A percentile compares a stretch with the other conserved stretches of the same genome.
Evolutionary conservation across 2,329 filamentous ascomycete genomes (phyloP).

Genomic region (Escovopsis sp.): DNA sequence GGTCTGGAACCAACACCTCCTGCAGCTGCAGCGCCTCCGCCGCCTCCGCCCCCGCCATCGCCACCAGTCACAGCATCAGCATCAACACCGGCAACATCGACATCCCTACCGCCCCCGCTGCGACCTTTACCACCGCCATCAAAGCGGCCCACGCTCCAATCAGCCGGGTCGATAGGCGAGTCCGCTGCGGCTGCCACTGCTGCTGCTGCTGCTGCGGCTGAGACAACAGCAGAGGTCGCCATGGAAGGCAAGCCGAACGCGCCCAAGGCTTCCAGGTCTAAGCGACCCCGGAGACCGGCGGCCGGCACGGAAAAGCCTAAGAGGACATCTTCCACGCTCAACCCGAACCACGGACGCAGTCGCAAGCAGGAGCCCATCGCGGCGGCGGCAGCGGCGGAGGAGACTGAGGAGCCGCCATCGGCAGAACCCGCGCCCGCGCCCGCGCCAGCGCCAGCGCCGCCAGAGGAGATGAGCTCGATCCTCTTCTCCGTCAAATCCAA

Average conservation of each 20-base stretch:
- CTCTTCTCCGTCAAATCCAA: constrained; percentile 35
- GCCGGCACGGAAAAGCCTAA: constrained; percentile 19
- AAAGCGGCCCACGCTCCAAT: neutral
- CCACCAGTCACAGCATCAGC: neutral
- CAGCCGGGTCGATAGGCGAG: no score
- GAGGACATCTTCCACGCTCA: constrained; percentile 19
- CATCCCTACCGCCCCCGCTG: neutral
- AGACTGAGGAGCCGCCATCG: constrained; percentile 1
- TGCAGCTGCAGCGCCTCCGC: neutral
- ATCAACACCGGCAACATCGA: constrained; percentile 6
- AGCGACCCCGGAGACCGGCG: constrained; percentile 25
- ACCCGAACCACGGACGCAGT: constrained; percentile 21
- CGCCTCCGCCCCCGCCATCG: no score
- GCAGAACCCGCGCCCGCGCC: no score
- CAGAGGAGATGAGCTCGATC: constrained; percentile 26
- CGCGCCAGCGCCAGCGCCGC: no score
- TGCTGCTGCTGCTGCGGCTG: neutral
- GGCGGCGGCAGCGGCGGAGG: constrained; percentile 1
- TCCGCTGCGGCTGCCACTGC: neutral
- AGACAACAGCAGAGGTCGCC: constrained; percentile 1
- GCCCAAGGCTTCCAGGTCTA: constrained; percentile 13
- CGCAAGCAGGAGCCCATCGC: constrained; percentile 7
- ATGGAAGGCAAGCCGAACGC: constrained; percentile 3
- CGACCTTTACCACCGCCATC: neutral
- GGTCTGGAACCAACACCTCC: neutral